Evolutionary conservation across 345 rosid species (phyloP).

Genomic region (Hibiscus mutabilis): DNA sequence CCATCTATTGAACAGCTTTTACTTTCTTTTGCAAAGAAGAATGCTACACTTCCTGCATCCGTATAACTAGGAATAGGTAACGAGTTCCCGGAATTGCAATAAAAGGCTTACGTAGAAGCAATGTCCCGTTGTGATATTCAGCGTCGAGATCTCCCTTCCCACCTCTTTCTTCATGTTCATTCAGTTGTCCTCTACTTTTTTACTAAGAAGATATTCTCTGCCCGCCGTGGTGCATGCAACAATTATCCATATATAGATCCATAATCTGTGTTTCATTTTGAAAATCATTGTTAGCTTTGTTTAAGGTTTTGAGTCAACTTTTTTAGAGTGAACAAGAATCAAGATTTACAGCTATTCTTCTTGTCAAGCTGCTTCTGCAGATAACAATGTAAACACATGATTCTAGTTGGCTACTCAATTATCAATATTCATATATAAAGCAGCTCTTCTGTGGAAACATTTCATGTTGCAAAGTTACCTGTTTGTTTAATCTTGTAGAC

Average conservation of each 20-base stretch:
- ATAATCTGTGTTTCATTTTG: background rate
- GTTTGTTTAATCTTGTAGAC: background rate
- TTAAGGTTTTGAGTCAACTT: background rate
- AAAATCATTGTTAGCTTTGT: background rate
- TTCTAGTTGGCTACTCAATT: constrained; percentile 1
- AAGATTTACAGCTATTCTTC: background rate
- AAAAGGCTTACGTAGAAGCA: constrained; percentile 5
- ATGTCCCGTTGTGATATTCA: background rate
- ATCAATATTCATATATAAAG: background rate
- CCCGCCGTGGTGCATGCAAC: background rate
- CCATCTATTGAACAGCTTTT: constrained; percentile 11
- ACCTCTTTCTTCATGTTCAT: background rate
- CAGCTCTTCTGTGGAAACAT: background rate
- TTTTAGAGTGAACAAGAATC: background rate
- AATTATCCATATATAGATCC: background rate
- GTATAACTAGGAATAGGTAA: constrained; percentile 39
- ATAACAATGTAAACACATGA: background rate
- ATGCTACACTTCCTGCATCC: background rate
- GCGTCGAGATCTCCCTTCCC: background rate
- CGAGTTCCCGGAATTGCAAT: constrained; percentile 28
- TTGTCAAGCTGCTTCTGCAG: background rate
- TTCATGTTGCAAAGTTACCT: background rate
- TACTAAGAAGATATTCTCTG: background rate
- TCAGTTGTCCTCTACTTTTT: background rate
- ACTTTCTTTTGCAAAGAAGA: constrained; percentile 16